A percentile compares a stretch with the other conserved stretches of the same genome.
Conservation (phyloP, 225 moss, liverwort and hornwort species). For the Pseudoscleropodium purum region DNA sequence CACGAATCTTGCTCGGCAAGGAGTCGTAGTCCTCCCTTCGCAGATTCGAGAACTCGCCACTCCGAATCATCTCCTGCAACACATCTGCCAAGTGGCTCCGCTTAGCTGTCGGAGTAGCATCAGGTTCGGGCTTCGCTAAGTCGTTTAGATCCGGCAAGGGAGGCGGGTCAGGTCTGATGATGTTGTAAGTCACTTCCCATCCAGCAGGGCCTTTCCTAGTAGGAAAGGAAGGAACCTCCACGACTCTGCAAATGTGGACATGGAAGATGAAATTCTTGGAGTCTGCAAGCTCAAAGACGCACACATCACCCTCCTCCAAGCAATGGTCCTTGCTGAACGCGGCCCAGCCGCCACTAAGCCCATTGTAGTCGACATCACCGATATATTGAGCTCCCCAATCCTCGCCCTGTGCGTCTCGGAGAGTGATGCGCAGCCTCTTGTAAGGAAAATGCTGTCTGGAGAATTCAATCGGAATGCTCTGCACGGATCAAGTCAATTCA, state of each 20-base stretch:
- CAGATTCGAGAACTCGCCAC: neutral
- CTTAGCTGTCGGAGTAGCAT: neutral
- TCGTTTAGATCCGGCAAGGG: neutral
- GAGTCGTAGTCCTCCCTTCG: neutral
- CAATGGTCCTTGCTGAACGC: slow-evolving; percentile 22
- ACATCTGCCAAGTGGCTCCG: neutral
- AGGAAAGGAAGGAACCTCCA: neutral
- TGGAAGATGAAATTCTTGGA: neutral
- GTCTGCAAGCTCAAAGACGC: slow-evolving; percentile 18
- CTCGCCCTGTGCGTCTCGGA: neutral
- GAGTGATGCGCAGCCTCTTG: neutral
- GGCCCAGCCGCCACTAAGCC: slow-evolving; percentile 18
- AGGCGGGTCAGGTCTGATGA: neutral
- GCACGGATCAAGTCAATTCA: neutral
- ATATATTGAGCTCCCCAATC: slow-evolving; percentile 14
- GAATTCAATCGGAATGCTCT: slow-evolving; percentile 14
- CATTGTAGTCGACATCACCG: neutral
- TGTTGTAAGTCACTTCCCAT: slow-evolving; percentile 8
- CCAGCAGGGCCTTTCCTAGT: neutral
- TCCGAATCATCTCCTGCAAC: slow-evolving; percentile 5
- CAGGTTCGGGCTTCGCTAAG: neutral
- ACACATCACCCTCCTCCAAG: slow-evolving; percentile 35
- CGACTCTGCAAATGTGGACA: slow-evolving; percentile 26
- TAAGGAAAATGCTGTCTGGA: neutral
- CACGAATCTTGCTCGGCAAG: neutral